Percentiles rank a stretch among this genome's conserved stretches.
Conservation (phyloP, 495 filamentous ascomycete genomes). For the Penicillium dipodomyicola region DNA sequence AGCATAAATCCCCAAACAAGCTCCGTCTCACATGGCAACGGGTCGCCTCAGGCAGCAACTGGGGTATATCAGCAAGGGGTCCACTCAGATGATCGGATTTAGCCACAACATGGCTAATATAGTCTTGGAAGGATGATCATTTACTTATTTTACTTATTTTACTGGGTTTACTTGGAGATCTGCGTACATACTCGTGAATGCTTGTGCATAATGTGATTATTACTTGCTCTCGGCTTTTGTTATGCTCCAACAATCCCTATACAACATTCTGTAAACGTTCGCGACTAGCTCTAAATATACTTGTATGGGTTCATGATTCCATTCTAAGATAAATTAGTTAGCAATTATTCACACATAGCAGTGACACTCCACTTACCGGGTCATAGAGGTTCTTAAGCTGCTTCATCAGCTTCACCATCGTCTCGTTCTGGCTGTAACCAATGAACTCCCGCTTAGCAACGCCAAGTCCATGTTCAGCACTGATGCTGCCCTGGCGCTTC, state of each 20-base stretch:
- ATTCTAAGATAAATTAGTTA: slow-evolving; percentile 53
- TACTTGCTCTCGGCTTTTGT: neutral
- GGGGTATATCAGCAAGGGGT: slow-evolving; percentile 10
- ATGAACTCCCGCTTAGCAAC: slow-evolving; percentile 93
- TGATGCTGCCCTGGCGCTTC: slow-evolving; percentile 83
- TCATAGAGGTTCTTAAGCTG: slow-evolving; percentile 89
- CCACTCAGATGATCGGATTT: neutral
- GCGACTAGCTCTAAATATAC: slow-evolving; percentile 54
- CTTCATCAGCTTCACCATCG: slow-evolving; percentile 87
- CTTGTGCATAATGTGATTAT: neutral
- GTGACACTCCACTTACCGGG: slow-evolving; percentile 61
- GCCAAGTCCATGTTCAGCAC: slow-evolving; percentile 92
- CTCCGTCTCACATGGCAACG: slow-evolving; percentile 45
- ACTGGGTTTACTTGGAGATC: neutral
- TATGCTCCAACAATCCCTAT: neutral
- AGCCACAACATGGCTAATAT: neutral
- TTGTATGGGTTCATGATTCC: slow-evolving; percentile 96
- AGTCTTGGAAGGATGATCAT: neutral
- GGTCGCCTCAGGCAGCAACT: slow-evolving; percentile 27
- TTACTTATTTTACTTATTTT: slow-evolving; percentile 1
- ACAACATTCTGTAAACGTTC: neutral
- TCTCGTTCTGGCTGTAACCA: slow-evolving; percentile 83
- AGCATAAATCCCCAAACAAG: slow-evolving; percentile 35
- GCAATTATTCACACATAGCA: slow-evolving; percentile 8
- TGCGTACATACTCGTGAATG: neutral